phyloP scores from a whole-genome alignment of 1,139 yeast genomes.

The Geotrichum aggregatum region DNA sequence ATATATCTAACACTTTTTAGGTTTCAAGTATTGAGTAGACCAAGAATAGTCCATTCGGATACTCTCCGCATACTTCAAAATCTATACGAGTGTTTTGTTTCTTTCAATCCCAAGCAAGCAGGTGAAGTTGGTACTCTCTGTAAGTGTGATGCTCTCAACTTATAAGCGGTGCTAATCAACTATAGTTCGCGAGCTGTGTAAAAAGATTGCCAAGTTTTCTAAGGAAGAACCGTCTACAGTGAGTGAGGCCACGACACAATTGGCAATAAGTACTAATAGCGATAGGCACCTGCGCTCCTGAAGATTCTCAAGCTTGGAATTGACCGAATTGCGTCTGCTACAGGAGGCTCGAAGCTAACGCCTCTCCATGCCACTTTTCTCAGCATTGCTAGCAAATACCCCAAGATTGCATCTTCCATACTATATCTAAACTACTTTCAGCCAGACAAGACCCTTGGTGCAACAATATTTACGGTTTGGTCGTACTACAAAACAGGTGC shows the following conservation, averaged over 20 bases:
- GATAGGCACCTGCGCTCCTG: conserved; percentile 14
- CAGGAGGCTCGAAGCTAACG: conserved; percentile 8
- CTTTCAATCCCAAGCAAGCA: conserved; percentile 5
- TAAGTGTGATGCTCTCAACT: neutral
- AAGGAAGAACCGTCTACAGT: conserved; percentile 6
- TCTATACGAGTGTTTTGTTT: conserved; percentile 6
- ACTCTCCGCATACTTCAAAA: conserved; percentile 3
- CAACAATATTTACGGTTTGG: conserved; percentile 17
- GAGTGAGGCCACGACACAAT: neutral
- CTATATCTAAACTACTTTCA: conserved; percentile 10
- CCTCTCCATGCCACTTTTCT: conserved; percentile 21
- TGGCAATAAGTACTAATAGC: neutral
- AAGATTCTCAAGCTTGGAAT: conserved; percentile 9
- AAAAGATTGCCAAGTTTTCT: neutral
- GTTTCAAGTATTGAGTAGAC: conserved; percentile 2
- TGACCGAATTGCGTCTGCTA: conserved; percentile 3
- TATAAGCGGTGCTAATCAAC: neutral
- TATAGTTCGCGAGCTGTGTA: conserved; percentile 13
- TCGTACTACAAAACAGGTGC: conserved; percentile 31
- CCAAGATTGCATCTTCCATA: conserved; percentile 11
- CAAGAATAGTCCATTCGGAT: neutral
- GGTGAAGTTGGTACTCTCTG: conserved; percentile 8
- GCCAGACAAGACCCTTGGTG: conserved; percentile 17
- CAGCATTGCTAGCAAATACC: conserved; percentile 6
- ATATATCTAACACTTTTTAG: neutral